These are phyloP conservation scores for Casuarina cunninghamiana DNA, from an alignment of 306 rosid genomes.

Conservation along the genomic window DNA sequence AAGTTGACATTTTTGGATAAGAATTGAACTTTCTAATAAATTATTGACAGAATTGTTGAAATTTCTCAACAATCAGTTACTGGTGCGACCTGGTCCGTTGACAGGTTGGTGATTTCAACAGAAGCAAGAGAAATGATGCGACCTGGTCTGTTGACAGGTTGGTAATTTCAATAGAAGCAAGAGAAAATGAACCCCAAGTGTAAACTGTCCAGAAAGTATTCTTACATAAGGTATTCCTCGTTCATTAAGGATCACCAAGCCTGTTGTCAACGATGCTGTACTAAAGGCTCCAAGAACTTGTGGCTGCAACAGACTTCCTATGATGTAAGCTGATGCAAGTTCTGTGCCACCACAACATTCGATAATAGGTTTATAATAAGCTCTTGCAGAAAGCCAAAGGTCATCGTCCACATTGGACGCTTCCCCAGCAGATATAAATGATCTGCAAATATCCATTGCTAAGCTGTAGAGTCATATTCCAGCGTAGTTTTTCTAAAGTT, in stretches of 20 bases:
- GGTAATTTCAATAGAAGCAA: not conserved
- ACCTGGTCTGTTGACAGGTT: not conserved
- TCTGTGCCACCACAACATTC: slow-evolving; percentile 90
- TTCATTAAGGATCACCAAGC: slow-evolving; percentile 70
- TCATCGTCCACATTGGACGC: slow-evolving; percentile 81
- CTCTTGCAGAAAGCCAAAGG: slow-evolving; percentile 83
- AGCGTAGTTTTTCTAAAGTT: slow-evolving; percentile 5
- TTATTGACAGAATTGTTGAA: too few species aligned
- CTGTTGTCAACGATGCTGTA: slow-evolving; percentile 66
- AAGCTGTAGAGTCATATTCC: slow-evolving; percentile 13
- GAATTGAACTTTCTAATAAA: too few species aligned
- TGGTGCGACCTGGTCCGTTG: slow-evolving; percentile 2
- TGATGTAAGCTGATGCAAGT: slow-evolving; percentile 64
- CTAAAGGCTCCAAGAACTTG: slow-evolving; percentile 88
- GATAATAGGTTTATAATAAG: slow-evolving; percentile 62
- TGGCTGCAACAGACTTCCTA: slow-evolving; percentile 67
- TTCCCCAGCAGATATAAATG: slow-evolving; percentile 69
- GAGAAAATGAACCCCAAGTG: slow-evolving; percentile 1
- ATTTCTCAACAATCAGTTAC: too few species aligned
- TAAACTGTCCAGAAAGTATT: not conserved
- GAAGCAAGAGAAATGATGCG: not conserved
- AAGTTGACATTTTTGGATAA: too few species aligned
- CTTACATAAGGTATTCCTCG: slow-evolving; percentile 70
- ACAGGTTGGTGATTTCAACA: not conserved
- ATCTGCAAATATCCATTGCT: slow-evolving; percentile 47